These are phyloP conservation scores for Acacia acuminata DNA, from an alignment of 306 rosid genomes.

Conservation along the genomic window DNA sequence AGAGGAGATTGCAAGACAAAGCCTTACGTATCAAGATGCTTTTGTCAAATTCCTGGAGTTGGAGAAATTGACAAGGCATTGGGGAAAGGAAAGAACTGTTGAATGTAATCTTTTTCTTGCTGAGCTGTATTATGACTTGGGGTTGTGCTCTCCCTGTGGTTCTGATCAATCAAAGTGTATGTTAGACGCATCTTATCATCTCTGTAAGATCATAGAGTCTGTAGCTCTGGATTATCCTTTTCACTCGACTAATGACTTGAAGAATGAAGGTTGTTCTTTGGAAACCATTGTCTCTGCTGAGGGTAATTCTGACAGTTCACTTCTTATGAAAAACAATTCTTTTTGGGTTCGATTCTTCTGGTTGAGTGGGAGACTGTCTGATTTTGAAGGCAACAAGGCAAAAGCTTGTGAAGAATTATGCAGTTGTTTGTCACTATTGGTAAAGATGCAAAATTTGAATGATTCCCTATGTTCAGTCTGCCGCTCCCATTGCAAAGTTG, in stretches of 20 bases:
- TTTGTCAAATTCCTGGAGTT: constrained; percentile 80
- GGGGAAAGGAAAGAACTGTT: constrained; percentile 89
- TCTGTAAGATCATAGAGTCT: constrained; percentile 88
- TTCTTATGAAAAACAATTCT: constrained; percentile 49
- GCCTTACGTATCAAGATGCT: constrained; percentile 60
- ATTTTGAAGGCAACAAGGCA: constrained; percentile 73
- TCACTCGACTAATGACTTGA: constrained; percentile 43
- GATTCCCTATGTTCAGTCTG: constrained; percentile 47
- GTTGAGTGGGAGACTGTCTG: constrained; percentile 89
- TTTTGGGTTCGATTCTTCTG: constrained; percentile 92
- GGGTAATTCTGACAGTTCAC: constrained; percentile 42
- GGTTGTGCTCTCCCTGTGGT: constrained; percentile 60
- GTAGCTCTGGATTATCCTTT: constrained; percentile 77
- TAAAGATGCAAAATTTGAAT: constrained; percentile 39
- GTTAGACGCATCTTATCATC: constrained; percentile 86
- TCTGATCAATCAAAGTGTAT: constrained; percentile 66
- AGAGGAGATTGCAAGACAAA: constrained; percentile 70
- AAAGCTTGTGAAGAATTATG: constrained; percentile 79
- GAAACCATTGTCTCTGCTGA: constrained; percentile 34
- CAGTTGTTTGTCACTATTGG: constrained; percentile 71
- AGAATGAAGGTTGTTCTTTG: constrained; percentile 39
- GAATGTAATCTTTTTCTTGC: constrained; percentile 86
- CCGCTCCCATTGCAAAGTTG: constrained; percentile 74
- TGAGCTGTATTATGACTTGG: constrained; percentile 82
- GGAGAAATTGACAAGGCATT: constrained; percentile 87